These are phyloP conservation scores for Nematodospora valgi DNA, from an alignment of 805 yeast species.

Conservation along the genomic window DNA sequence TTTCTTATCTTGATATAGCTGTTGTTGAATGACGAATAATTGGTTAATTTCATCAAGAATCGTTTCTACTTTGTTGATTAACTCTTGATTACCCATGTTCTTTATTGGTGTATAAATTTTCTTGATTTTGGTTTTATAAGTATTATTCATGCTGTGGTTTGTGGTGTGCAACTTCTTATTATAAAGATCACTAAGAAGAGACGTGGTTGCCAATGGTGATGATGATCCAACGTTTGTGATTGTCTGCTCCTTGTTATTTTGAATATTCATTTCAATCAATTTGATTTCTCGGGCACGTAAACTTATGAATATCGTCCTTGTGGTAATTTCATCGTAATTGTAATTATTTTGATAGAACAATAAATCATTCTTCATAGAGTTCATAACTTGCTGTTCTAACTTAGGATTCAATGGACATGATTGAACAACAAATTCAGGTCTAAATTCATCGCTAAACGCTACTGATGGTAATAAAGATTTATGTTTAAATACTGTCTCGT, in stretches of 20 bases:
- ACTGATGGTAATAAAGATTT: constrained; percentile 29
- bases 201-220: constrained; percentile 2
- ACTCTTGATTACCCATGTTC: constrained; percentile 29
- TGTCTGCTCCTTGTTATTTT: constrained; percentile 10
- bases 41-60: constrained; percentile 26
- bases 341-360: constrained; percentile 38
- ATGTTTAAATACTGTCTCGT: constrained; percentile 12
- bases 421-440: constrained; percentile 52
- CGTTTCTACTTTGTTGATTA: constrained; percentile 23
- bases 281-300: constrained; percentile 44
- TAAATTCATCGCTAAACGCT: constrained; percentile 47
- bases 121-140: constrained; percentile 33
- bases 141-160: constrained; percentile 9
- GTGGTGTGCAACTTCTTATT: constrained; percentile 2
- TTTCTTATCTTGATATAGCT: constrained; percentile 9
- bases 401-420: constrained; percentile 52
- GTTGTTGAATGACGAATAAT: constrained; percentile 11
- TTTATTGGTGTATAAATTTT: constrained; percentile 35
- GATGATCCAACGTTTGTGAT: background rate
- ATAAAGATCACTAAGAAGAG: constrained; percentile 1
- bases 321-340: constrained; percentile 24
- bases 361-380: constrained; percentile 53
- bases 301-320: constrained; percentile 41
- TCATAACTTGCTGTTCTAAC: constrained; percentile 45
- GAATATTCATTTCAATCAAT: constrained; percentile 36